These are phyloP conservation scores for Hyaloperonospora arabidopsidis DNA, from an alignment of 352 stramenopile species.

Conservation along the genomic window DNA sequence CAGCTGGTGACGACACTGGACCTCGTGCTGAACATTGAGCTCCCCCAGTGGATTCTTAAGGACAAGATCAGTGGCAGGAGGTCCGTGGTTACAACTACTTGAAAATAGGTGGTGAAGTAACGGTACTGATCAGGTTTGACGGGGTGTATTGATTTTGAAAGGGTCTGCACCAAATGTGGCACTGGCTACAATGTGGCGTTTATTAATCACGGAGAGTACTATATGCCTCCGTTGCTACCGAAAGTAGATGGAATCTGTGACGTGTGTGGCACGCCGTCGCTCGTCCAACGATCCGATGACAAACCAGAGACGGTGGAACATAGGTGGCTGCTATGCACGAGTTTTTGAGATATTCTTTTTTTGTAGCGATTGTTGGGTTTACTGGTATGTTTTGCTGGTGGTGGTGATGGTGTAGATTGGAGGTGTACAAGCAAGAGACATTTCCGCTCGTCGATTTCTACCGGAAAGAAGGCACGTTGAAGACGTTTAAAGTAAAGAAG, in stretches of 20 bases:
- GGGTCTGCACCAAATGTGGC: conserved; percentile 78
- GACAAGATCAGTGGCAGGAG: conserved; percentile 86
- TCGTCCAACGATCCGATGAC: conserved; percentile 82
- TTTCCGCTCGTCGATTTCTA: conserved; percentile 85
- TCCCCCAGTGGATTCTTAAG: conserved; percentile 81
- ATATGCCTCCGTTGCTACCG: conserved; percentile 87
- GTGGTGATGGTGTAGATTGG: conserved; percentile 31
- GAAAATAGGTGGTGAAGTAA: neutral
- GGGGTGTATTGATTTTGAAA: conserved; percentile 11
- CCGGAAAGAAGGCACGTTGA: conserved; percentile 58
- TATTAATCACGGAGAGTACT: conserved; percentile 81
- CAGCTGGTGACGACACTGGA: conserved; percentile 68
- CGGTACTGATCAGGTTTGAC: neutral
- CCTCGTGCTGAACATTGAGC: conserved; percentile 83
- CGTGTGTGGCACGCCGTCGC: conserved; percentile 57
- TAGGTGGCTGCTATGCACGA: conserved; percentile 36
- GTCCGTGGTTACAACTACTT: conserved; percentile 31
- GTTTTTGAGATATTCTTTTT: conserved; percentile 5
- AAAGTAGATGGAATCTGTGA: conserved; percentile 77
- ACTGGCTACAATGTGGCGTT: conserved; percentile 84
- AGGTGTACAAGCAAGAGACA: conserved; percentile 87
- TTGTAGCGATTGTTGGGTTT: neutral
- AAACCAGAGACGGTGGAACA: conserved; percentile 70
- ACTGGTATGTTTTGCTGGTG: conserved; percentile 1
- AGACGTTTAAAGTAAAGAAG: conserved; percentile 83